Base-by-base conservation (phyloP, 2,329 filamentous ascomycete species). In the Domatiomyces globalis region DNA sequence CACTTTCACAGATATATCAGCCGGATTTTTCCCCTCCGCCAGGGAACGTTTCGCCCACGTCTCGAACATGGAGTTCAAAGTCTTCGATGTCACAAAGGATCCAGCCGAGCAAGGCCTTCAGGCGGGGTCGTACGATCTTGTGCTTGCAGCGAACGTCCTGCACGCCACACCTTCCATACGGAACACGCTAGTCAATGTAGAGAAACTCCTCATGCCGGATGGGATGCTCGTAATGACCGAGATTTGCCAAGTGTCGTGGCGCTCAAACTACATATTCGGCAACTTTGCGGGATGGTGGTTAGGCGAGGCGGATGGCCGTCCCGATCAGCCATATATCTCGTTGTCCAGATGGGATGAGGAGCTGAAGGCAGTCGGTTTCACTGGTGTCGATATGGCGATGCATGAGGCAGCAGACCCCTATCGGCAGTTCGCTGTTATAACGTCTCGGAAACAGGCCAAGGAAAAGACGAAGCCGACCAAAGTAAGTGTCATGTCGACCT, bases 201-300 rank as follows among this genome's bases (percentile, higher is more conserved):
- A 60, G 0, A 55, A 54, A 2, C 50, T 67, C 17, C 51, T 67
- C 43, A 62, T 60, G 39, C 62, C 62, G 4, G 60, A 60, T 33
- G 64, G 64, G 2, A 61, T 59, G 19, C 27, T 66, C 12, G 18
- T 65, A 10, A 36, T 66, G 8, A 58, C 61, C 39, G 63, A 66
- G 50, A 43, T 46, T 25, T 50, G 45, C 7, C 15, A 48, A 5
- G 46, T 29, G 4, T n/a, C 2, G 12, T n/a, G 42, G 2, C 20
- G 57, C 7, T 22, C 51, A 1, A 39, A 43, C 1, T 59, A 66
- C 49, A 60, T 65, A 2, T 64, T 69, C n/a, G 66, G 65, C 1
- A 52, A 60, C 2, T 52, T 71, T 0, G 61, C 66, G 8, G 68
- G 67, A 0, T 71, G 67, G 68, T 70, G 66, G 67, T 45, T 61